Base-by-base conservation (phyloP, 305 asterid genomes). In the Euphrasia arctica region DNA sequence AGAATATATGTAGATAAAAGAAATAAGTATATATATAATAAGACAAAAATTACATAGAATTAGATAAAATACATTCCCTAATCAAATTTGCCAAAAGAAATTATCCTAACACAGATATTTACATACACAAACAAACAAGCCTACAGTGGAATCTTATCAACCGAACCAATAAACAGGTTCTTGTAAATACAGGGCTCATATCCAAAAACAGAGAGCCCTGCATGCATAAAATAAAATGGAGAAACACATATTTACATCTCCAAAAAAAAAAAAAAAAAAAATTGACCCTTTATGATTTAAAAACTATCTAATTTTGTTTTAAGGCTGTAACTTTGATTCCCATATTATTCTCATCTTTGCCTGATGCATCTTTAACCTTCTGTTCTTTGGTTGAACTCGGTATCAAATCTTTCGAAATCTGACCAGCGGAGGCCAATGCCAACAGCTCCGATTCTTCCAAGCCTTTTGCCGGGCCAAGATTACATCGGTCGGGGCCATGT, bases 391-490 rank as follows among this genome's bases (percentile, higher is more conserved):
- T 11, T 4, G 74, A 60, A 39, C 36, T 57, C 5, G 28, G 11
- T 18, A 54, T 39, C 8, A 43, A 59, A 66, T 60, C 72, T 67
- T 66, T 70, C 51, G 85, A 72, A 45, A 84, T 63, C 81, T 67
- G 52, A 15, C 87, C 91, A 11, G 60, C 62, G 15, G 89, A 84
- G 25, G 83, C 85, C 74, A 87, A 76, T 43, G 87, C 77, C 57
- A 77, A 59, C 1, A 86, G 49, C 70, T 86, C 95, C 2, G 84
- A 58, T 4, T 82, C 87, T 6, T 79, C 83, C 1, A 86, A 62
- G 1, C 95, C 95, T 69, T 84, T 84, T 2, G 86, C 79, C 12
- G 85, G 81, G 22, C 89, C 87, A 8, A 74, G 42, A 9, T 75
- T 63, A 1, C 73, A 54, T 9, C 72, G 67, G 32, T 70, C 80